Evolutionary conservation across 148 eudicot genomes (phyloP), one percentile per base, ranked within the genome.

Genomic region (Heliamphora exappendiculata): DNA sequence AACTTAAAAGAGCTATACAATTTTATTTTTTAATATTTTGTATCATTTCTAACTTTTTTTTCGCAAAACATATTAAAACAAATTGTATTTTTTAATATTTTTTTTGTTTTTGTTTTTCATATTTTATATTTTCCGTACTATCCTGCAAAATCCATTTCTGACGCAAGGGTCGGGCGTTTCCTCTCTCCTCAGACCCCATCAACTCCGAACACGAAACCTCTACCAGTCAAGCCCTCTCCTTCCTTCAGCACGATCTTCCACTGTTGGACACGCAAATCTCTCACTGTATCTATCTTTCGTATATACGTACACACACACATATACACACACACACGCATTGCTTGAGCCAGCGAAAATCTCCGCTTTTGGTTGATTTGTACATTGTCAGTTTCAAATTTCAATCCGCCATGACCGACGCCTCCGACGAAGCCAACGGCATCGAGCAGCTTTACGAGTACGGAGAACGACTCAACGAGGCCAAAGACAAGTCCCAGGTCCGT

Each of bases 391-490:
- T 28, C 10, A 75, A 49, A 55, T 83, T 29, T 28, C 10, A 75
- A 49, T 57, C 81, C 73, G 58, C 85, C 62, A 91, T 93, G 96
- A 83, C 89, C 16, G 89, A 79, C 57, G 57, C 71, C 14, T 67
- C 85, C 74, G 87, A 84, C 81, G 94, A 89, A 22, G 74, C 91
- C 39, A 85, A 83, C 67, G 95, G 82, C 74, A 87, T 94, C 76
- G 98, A 92, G 80, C 89, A 85, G 74, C 94, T 94, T 77, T 94
- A 94, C 84, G 89, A 91, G 86, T 94, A 76, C 67, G 93, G 96
- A 67, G 97, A 92, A 49, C 91, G 97, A 36, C 93, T 94, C 67
- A 92, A 77, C 77, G 92, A 89, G 74, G 89, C 92, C 74, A 92
- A 90, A 71, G 98, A 94, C 86, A 94, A 92, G 89, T 89, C 98